Conservation (phyloP, 1,139 yeast genomes). For the Candida dubliniensis region DNA sequence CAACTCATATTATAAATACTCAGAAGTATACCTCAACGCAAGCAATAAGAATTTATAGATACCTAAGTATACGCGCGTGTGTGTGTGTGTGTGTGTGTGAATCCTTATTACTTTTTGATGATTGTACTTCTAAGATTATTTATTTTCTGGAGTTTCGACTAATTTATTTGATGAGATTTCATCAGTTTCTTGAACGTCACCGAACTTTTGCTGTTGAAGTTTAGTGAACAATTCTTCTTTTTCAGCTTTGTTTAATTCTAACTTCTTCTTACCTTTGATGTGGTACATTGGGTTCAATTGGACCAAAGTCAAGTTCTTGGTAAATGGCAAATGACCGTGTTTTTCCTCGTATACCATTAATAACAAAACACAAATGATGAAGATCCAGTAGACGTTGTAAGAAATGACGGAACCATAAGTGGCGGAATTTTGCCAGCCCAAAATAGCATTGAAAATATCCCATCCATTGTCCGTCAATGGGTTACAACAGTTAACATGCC, state of each 20-base stretch:
- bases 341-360: conserved; percentile 74
- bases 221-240: conserved; percentile 52
- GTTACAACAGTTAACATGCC: conserved; percentile 95
- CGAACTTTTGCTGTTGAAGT: conserved; percentile 15
- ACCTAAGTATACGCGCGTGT: too few relatives aligned
- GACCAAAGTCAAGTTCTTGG: conserved; percentile 50
- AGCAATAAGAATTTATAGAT: too few relatives aligned
- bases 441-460: conserved; percentile 74
- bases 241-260: conserved; percentile 54
- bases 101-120: too few relatives aligned
- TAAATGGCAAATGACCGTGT: conserved; percentile 39
- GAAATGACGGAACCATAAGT: conserved; percentile 84
- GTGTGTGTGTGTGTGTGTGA: too few relatives aligned
- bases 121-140: too few relatives aligned
- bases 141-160: conserved; percentile 1
- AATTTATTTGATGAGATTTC: conserved; percentile 5
- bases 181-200: conserved; percentile 5
- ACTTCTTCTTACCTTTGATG: conserved; percentile 65
- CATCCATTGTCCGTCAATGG: conserved; percentile 87
- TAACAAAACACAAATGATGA: conserved; percentile 52
- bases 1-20: too few relatives aligned
- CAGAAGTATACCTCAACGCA: too few relatives aligned
- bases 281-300: conserved; percentile 72
- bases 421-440: conserved; percentile 51
- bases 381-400: conserved; percentile 82